Evolutionary conservation across 140 eudicot genomes (phyloP).

Genomic region (Bidens hawaiensis): DNA sequence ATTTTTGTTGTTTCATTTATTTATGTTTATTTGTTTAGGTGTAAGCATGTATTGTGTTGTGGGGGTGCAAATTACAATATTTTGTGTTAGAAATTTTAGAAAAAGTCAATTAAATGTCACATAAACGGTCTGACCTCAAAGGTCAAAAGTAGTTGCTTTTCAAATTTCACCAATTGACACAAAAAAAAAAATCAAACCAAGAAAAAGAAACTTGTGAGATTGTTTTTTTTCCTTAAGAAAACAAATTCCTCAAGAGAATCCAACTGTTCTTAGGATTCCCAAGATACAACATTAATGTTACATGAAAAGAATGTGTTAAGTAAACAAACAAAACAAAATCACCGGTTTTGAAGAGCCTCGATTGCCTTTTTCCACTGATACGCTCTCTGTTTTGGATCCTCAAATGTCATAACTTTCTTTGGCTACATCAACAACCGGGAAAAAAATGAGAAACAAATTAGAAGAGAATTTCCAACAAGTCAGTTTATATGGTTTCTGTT

Average conservation of each 20-base stretch:
- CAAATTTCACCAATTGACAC: neutral
- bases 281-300: slow-evolving; percentile 34
- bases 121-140: too few species aligned
- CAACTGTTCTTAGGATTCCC: slow-evolving; percentile 32
- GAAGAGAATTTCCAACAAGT: neutral
- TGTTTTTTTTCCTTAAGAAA: slow-evolving; percentile 7
- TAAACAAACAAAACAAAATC: slow-evolving; percentile 34
- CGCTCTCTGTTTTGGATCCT: slow-evolving; percentile 96
- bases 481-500: neutral
- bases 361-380: slow-evolving; percentile 96
- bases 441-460: neutral
- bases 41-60: too few species aligned
- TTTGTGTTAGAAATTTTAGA: too few species aligned
- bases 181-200: neutral
- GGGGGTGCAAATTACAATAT: too few species aligned
- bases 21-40: too few species aligned
- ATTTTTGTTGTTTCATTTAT: too few species aligned
- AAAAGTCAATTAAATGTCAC: too few species aligned
- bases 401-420: slow-evolving; percentile 78
- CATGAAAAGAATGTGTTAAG: slow-evolving; percentile 47
- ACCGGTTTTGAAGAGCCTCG: slow-evolving; percentile 82
- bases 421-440: slow-evolving; percentile 67
- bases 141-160: too few species aligned
- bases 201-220: slow-evolving; percentile 7
- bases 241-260: slow-evolving; percentile 33